These are phyloP conservation scores for Aristolochia fimbriata DNA, from an alignment of 164 flowering plant genomes.

Conservation along the genomic window DNA sequence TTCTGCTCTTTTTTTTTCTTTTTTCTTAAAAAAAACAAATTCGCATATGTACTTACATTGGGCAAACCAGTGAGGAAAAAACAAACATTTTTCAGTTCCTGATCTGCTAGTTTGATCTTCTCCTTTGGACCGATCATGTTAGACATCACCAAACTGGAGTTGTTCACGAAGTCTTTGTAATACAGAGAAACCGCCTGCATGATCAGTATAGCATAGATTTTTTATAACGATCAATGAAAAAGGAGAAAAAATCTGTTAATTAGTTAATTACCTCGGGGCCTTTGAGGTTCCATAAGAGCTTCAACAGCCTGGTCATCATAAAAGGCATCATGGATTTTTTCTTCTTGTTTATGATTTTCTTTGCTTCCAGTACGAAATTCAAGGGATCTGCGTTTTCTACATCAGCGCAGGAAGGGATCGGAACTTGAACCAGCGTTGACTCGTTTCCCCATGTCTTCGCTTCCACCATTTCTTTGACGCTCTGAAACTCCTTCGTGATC, in stretches of 20 bases:
- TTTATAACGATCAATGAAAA: too few species aligned
- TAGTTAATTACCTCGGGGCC: slow-evolving; percentile 28
- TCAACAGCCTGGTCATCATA: slow-evolving; percentile 24
- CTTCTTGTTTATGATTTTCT: slow-evolving; percentile 23
- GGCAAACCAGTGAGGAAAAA: too few species aligned
- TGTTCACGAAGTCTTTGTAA: too few species aligned
- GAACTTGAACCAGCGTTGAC: slow-evolving; percentile 14
- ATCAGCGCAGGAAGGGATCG: slow-evolving; percentile 6
- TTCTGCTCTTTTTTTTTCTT: too few species aligned
- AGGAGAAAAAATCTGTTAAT: too few species aligned
- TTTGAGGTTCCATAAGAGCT: slow-evolving; percentile 18
- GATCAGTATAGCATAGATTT: too few species aligned
- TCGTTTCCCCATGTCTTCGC: slow-evolving; percentile 33
- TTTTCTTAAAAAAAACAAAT: too few species aligned
- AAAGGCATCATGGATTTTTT: slow-evolving; percentile 21
- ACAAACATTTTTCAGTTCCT: too few species aligned
- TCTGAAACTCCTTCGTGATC: slow-evolving; percentile 19
- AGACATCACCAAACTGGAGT: too few species aligned
- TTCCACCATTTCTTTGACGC: slow-evolving; percentile 30
- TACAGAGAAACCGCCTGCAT: too few species aligned
- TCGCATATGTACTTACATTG: too few species aligned
- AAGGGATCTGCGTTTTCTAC: slow-evolving; percentile 16
- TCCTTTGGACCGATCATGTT: neutral
- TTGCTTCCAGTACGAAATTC: slow-evolving; percentile 23
- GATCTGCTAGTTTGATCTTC: neutral